Percentiles rank a stretch among this genome's conserved stretches.
phyloP scores from a whole-genome alignment of 768 basidiomycete species.

The Macrolepiota albuminosa region DNA sequence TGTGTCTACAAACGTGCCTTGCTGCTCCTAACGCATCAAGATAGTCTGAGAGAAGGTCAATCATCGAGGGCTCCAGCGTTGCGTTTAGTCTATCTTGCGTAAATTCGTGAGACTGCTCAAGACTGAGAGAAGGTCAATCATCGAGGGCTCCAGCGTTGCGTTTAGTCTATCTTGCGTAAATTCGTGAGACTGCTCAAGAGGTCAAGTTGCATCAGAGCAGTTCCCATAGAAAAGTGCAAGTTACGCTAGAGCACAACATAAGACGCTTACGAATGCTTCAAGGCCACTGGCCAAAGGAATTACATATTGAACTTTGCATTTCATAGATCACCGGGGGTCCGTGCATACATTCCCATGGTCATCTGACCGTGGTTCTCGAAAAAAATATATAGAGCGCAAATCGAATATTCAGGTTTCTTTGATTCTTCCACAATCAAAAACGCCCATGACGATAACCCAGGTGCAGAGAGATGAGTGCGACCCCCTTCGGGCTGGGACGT shows the following conservation, averaged over 20 bases:
- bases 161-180: neutral
- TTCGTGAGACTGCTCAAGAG: neutral
- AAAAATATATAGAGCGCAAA: constrained; percentile 10
- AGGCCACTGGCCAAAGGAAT: too few relatives aligned
- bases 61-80: too few relatives aligned
- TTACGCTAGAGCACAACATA: neutral
- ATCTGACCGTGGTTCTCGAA: constrained; percentile 15
- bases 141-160: too few relatives aligned
- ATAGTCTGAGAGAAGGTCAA: neutral
- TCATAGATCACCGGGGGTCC: neutral
- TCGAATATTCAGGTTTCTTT: constrained; percentile 14
- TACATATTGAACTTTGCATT: too few relatives aligned
- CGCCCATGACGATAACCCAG: constrained; percentile 49
- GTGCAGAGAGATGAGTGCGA: constrained; percentile 57
- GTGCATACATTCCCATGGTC: neutral
- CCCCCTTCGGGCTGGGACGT: constrained; percentile 34
- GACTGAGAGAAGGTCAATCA: too few relatives aligned
- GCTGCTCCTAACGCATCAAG: too few relatives aligned
- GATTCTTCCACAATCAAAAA: constrained; percentile 45
- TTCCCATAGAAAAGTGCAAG: neutral
- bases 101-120: neutral
- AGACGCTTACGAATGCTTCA: neutral
- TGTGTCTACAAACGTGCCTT: neutral
- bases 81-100: neutral
- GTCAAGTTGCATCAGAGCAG: neutral